Evolutionary conservation across 1,139 yeast genomes (phyloP), one percentile per base, ranked within the genome.

Genomic region (Arxiozyma slooffiae): DNA sequence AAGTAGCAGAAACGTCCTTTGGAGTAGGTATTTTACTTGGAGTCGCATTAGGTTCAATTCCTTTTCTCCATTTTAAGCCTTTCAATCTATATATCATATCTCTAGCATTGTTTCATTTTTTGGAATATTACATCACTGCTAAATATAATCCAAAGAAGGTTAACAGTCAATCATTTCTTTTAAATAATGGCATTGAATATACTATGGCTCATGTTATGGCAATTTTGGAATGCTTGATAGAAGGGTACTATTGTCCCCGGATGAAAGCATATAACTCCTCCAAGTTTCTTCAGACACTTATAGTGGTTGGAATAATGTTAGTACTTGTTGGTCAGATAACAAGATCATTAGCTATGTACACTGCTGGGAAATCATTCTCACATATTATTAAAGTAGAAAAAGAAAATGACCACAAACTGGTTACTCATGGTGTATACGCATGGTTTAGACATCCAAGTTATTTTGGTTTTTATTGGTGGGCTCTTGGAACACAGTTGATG

Each of bases 391-490:
- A 82, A 50, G 66, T 77, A 5, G 64, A 70, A 30, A 81, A 76
- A 52, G 67, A 71, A 36, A 60, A 68, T 0, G 75, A 76, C 48
- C 98, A 92, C 62, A 68, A 60, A 20, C 71, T 92, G 45, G 81
- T 92, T 11, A 85, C 87, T 0, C 58, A 69, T 7, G 98, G 97
- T 0, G 71, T 92, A 3, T 92, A 92, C 67, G 54, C 72, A 1
- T 56, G 69, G 20, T 69, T 79, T 9, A 75, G 98, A 53, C 98
- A 92, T 65, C 98, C 98, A 11, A 83, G 95, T 48, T 92, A 92
- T 67, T 77, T 81, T 51, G 98, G 97, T 0, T 92, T 85, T 66
- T 90, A 82, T 63, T 82, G 88, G 79, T 94, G 97, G 97, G 92
- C 94, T 26, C 60, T 90, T 4, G 97, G 97, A 0, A 74, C 89